Base-by-base conservation (phyloP, 2,329 filamentous ascomycete genomes). In the Pseudophaeomoniella oleicola region DNA sequence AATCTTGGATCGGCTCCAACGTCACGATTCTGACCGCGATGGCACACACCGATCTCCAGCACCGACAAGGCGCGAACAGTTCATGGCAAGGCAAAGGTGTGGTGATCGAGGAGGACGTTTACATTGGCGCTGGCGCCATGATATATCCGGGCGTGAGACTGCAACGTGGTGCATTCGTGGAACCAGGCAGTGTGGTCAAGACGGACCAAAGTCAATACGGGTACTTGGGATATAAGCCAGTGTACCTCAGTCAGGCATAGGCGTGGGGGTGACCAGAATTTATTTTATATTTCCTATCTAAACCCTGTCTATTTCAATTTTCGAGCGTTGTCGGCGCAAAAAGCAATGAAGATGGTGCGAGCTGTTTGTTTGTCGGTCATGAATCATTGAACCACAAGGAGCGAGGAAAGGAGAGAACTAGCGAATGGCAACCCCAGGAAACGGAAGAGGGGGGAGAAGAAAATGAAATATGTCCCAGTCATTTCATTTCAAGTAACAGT, bases 21-120 rank as follows among this genome's bases (percentile, higher is more conserved):
- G 88, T 94, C 39, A 88, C 76, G 44, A 81, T 96, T 46, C 82
- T 85, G 51, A 86, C 81, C 12, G 75, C 78, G 19, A 80, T 75
- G 30, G 67, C 81, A 34, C 75, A 77, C 30, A 75, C 78, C 11
- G 84, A 92, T 52, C 75, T 79, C 17, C 75, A 80, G 53, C 69
- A 72, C 44, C 71, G 84, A 15, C 75, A 81, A 48, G 87, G 85
- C 4, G 79, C 75, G 33, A 75, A 77, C 45, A 83, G 81, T 19
- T 71, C 73, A 4, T 78, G 82, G 50, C 59, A 77, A 39, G 86
- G 82, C 11, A 73, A 74, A 19, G 64, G 70, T 13, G 79, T 96
- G 38, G 69, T 67, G 19, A 88, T 96, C 43, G 83, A 85, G 44
- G 75, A 75, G 41, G 75, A 80, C 46, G 77, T 75, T 47, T 75